Percentiles rank a stretch among this genome's conserved stretches.
These are phyloP conservation scores for Psilocybe subaeruginosa DNA, from an alignment of 768 basidiomycete species.

Conservation along the genomic window DNA sequence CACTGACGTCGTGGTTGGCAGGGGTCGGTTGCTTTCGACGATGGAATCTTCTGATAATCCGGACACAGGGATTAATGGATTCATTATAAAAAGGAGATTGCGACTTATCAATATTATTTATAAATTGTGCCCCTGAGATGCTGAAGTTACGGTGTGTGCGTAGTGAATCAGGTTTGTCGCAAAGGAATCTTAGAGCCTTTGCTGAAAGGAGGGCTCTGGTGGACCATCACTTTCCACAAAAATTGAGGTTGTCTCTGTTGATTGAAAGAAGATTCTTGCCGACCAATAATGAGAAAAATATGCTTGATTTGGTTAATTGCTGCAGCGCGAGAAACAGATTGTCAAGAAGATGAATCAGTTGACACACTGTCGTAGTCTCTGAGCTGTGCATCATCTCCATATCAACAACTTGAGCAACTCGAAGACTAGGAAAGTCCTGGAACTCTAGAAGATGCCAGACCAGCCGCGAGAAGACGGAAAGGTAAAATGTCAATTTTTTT, in stretches of 20 bases:
- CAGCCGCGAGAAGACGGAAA: not conserved
- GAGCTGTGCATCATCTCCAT: constrained; percentile 1
- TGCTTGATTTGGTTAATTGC: not conserved
- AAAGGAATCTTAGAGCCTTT: not conserved
- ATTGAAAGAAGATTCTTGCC: not conserved
- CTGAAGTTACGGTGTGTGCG: not conserved
- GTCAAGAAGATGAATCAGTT: constrained; percentile 13
- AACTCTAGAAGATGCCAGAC: not conserved
- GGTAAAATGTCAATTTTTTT: not conserved
- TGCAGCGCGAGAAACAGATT: not conserved
- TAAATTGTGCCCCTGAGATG: not conserved
- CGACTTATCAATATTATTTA: not conserved
- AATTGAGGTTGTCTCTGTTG: not conserved
- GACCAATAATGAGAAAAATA: constrained; percentile 4
- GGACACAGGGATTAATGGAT: not conserved
- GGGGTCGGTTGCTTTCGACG: constrained; percentile 11
- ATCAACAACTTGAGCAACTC: not conserved
- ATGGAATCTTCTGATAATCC: not conserved
- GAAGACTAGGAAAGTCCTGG: not conserved
- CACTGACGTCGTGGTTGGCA: constrained; percentile 14
- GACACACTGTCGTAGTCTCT: constrained; percentile 17
- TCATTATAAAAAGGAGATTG: not conserved
- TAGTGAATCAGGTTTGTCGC: not conserved
- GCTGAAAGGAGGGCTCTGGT: not conserved
- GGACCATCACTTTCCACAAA: not conserved